Conservation (phyloP, 2,329 filamentous ascomycete genomes). For the Colletotrichum sp. region DNA sequence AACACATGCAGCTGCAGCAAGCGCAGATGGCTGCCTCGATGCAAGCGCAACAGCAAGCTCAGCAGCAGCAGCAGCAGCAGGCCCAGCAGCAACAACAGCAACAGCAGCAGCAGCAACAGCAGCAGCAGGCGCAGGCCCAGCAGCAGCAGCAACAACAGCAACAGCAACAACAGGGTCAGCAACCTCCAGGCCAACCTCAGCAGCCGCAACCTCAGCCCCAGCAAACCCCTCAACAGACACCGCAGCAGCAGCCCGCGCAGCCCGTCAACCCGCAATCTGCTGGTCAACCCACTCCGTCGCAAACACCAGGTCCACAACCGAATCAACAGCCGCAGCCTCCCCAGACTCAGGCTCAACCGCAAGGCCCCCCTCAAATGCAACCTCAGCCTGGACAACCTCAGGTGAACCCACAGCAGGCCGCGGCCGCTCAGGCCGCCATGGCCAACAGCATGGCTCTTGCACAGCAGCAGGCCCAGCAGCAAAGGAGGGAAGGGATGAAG, state of each 20-base stretch:
- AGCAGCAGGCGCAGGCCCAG: conserved; percentile 39
- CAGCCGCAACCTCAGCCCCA: conserved; percentile 41
- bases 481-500: conserved; percentile 57
- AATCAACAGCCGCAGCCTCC: conserved; percentile 31
- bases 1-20: conserved; percentile 51
- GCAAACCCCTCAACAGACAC: conserved; percentile 27
- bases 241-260: conserved; percentile 22
- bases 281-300: conserved; percentile 23
- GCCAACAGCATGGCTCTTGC: conserved; percentile 35
- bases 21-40: conserved; percentile 39
- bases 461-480: conserved; percentile 51
- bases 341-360: conserved; percentile 31
- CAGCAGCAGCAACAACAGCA: conserved; percentile 40
- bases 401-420: conserved; percentile 27
- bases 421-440: conserved; percentile 26
- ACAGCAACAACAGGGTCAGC: conserved; percentile 34
- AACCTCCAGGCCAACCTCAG: conserved; percentile 33
- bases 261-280: conserved; percentile 23
- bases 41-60: conserved; percentile 42
- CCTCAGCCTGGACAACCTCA: conserved; percentile 36
- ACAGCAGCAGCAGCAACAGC: conserved; percentile 34
- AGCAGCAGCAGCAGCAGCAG: conserved; percentile 43
- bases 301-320: conserved; percentile 22
- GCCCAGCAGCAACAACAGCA: conserved; percentile 43
- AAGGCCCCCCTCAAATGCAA: conserved; percentile 36